Evolutionary conservation across 192 early-diverging fungal genomes (phyloP).

Genomic region (Coemansia sp.): DNA sequence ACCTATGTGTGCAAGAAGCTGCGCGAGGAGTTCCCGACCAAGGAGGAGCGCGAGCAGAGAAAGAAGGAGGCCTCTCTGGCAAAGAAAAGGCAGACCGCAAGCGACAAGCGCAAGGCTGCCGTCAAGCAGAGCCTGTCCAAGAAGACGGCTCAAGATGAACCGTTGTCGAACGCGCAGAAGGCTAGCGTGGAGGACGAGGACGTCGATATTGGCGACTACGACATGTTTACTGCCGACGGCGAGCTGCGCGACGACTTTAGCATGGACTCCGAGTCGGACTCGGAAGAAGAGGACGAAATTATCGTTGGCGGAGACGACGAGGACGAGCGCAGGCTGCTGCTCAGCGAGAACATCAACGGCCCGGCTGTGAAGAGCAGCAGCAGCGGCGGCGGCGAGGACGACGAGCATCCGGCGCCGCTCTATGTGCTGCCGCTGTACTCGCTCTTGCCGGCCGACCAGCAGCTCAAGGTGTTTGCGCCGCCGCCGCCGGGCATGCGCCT

Average conservation of each 20-base stretch:
- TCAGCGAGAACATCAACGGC: constrained; percentile 44
- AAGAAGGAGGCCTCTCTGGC: constrained; percentile 29
- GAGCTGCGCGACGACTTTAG: constrained; percentile 55
- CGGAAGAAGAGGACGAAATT: constrained; percentile 57
- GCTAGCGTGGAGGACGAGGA: constrained; percentile 55
- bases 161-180: constrained; percentile 44
- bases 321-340: constrained; percentile 56
- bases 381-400: constrained; percentile 34
- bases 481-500: constrained; percentile 85
- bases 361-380: constrained; percentile 7
- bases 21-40: constrained; percentile 65
- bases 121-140: not conserved
- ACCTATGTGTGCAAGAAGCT: constrained; percentile 72
- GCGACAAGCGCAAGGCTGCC: constrained; percentile 3
- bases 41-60: constrained; percentile 26
- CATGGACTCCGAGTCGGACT: constrained; percentile 56
- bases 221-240: constrained; percentile 29
- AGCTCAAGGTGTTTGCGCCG: constrained; percentile 86
- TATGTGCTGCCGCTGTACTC: constrained; percentile 98
- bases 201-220: constrained; percentile 50
- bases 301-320: constrained; percentile 60
- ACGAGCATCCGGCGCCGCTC: constrained; percentile 60
- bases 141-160: constrained; percentile 13
- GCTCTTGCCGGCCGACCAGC: constrained; percentile 82
- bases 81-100: constrained; percentile 15